Percentiles rank a stretch among this genome's conserved stretches.
phyloP scores from a whole-genome alignment of 177 flowering plant genomes.

The Vitis hybrid region DNA sequence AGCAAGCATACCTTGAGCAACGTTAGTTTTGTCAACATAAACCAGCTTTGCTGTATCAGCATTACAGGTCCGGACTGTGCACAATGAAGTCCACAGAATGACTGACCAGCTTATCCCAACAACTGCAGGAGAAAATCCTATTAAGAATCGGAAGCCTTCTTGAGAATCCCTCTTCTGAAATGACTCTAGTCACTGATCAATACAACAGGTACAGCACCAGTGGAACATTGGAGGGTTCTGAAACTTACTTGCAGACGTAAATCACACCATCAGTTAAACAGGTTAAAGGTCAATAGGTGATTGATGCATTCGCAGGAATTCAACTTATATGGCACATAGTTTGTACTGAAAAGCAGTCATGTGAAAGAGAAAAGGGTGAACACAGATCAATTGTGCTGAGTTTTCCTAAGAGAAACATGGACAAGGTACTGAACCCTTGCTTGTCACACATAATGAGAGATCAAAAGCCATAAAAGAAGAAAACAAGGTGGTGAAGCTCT shows the following conservation, averaged over 20 bases:
- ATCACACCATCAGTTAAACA: too few relatives aligned
- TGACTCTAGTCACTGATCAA: neutral
- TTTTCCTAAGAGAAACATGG: constrained; percentile 24
- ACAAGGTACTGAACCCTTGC: constrained; percentile 22
- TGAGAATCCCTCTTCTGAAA: neutral
- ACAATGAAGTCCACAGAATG: constrained; percentile 6
- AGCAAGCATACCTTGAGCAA: constrained; percentile 18
- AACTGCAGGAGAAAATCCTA: constrained; percentile 5
- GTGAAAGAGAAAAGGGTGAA: neutral
- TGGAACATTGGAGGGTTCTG: too few relatives aligned
- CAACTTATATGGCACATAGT: neutral
- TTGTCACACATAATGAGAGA: constrained; percentile 19
- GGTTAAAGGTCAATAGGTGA: too few relatives aligned
- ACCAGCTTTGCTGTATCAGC: constrained; percentile 20
- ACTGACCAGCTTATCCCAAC: constrained; percentile 11
- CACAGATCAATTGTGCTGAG: constrained; percentile 11
- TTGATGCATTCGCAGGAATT: neutral
- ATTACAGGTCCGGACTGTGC: constrained; percentile 12
- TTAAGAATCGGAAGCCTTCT: too few relatives aligned
- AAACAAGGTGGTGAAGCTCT: constrained; percentile 28
- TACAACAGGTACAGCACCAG: too few relatives aligned
- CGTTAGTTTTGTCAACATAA: constrained; percentile 27
- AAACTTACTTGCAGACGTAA: too few relatives aligned
- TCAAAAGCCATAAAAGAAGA: constrained; percentile 22
- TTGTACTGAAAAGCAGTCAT: neutral